A percentile compares a stretch with the other conserved stretches of the same genome.
Conservation (phyloP, 1,284 basidiomycete genomes). For the Cronartium quercuum region DNA sequence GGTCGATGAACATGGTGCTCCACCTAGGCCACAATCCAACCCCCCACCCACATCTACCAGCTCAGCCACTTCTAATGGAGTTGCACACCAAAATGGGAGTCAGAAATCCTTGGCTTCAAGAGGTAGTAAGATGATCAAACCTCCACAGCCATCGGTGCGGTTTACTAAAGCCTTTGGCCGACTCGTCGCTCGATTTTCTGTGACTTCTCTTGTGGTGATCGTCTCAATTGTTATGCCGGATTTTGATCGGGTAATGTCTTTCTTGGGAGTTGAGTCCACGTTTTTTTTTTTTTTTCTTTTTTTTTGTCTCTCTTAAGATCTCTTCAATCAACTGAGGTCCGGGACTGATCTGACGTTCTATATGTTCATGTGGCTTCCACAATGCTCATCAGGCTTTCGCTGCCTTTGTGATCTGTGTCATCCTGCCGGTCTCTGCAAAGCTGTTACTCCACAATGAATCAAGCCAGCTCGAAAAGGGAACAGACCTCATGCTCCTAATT, state of each 20-base stretch:
- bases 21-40: background rate
- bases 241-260: slow-evolving; percentile 31
- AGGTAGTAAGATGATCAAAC: background rate
- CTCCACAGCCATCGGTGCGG: background rate
- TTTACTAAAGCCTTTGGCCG: slow-evolving; percentile 21
- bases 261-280: slow-evolving; percentile 24
- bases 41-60: background rate
- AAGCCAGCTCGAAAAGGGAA: background rate
- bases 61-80: background rate
- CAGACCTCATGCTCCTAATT: slow-evolving; percentile 7
- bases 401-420: slow-evolving; percentile 29
- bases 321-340: background rate
- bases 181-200: slow-evolving; percentile 5
- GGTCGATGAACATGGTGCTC: slow-evolving; percentile 3
- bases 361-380: background rate
- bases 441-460: slow-evolving; percentile 5
- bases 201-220: slow-evolving; percentile 22
- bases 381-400: slow-evolving; percentile 8
- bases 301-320: background rate
- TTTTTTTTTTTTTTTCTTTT: background rate
- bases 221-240: slow-evolving; percentile 32
- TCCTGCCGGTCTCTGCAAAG: slow-evolving; percentile 22
- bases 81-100: background rate
- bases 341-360: background rate
- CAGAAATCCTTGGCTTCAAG: background rate